A percentile compares a stretch with the other conserved stretches of the same genome.
Evolutionary conservation across 192 early-diverging fungal species (phyloP).

Genomic region (Mortierella alpina): DNA sequence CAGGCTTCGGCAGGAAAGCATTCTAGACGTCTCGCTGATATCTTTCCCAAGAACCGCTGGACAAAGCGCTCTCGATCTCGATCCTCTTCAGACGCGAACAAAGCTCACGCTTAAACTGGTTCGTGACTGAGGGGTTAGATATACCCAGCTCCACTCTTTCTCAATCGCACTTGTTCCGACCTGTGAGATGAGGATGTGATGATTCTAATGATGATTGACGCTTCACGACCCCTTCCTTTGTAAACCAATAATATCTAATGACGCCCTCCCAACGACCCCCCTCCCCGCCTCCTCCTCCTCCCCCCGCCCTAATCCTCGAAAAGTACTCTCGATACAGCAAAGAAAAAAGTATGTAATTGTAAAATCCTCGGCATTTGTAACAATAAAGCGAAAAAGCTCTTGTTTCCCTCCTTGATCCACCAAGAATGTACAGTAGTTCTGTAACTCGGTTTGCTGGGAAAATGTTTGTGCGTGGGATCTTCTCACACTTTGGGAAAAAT

Average conservation of each 20-base stretch:
- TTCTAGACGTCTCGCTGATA: constrained; percentile 24
- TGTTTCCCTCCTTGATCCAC: background rate
- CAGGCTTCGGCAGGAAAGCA: constrained; percentile 27
- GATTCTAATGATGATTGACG: background rate
- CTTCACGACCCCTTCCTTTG: constrained; percentile 4
- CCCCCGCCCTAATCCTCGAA: background rate
- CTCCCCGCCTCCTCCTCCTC: no score
- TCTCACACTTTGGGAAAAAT: background rate
- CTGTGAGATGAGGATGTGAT: background rate
- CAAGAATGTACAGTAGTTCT: background rate
- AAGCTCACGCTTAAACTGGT: background rate
- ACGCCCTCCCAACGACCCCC: background rate
- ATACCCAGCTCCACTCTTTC: background rate
- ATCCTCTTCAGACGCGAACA: constrained; percentile 8
- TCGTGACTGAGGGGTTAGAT: no score
- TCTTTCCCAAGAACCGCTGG: constrained; percentile 39
- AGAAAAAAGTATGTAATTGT: no score
- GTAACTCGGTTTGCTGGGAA: background rate
- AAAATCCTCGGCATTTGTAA: background rate
- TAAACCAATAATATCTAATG: background rate
- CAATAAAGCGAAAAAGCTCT: background rate
- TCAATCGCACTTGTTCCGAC: background rate
- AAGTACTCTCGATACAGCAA: no score
- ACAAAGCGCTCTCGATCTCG: constrained; percentile 6
- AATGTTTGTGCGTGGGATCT: constrained; percentile 13